Conservation (phyloP, 208 protist species). For the Porcisia hertigi region DNA sequence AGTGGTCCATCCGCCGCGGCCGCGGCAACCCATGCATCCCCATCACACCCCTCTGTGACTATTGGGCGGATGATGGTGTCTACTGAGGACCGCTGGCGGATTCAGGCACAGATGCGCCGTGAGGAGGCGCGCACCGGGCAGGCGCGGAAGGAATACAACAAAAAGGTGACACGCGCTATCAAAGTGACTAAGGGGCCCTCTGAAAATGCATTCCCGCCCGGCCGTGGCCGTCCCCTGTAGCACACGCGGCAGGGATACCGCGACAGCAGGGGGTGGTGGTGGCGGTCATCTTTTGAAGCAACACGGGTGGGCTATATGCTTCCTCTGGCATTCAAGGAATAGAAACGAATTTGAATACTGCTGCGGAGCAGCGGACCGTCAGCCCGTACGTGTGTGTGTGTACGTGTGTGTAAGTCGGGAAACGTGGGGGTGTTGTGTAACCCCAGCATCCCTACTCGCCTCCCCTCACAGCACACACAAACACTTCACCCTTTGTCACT, state of each 20-base stretch:
- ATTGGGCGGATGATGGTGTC: constrained; percentile 79
- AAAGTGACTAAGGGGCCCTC: constrained; percentile 76
- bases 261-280: background rate
- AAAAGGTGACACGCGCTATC: constrained; percentile 84
- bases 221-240: constrained; percentile 76
- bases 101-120: constrained; percentile 84
- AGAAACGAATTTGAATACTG: background rate
- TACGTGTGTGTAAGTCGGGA: background rate
- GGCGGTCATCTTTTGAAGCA: background rate
- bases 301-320: background rate
- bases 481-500: background rate
- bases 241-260: background rate
- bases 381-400: background rate
- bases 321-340: background rate
- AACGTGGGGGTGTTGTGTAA: background rate
- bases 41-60: constrained; percentile 41
- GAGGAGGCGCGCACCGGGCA: constrained; percentile 78
- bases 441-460: too few species aligned
- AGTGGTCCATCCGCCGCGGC: constrained; percentile 20
- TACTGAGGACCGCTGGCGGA: constrained; percentile 83
- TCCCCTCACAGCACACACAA: background rate
- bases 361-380: background rate
- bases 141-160: constrained; percentile 86
- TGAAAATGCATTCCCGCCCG: constrained; percentile 70
- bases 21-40: constrained; percentile 9